A percentile compares a stretch with the other conserved stretches of the same genome.
phyloP scores from a whole-genome alignment of 1,284 basidiomycete genomes.

The Cryptococcus wingfieldii region DNA sequence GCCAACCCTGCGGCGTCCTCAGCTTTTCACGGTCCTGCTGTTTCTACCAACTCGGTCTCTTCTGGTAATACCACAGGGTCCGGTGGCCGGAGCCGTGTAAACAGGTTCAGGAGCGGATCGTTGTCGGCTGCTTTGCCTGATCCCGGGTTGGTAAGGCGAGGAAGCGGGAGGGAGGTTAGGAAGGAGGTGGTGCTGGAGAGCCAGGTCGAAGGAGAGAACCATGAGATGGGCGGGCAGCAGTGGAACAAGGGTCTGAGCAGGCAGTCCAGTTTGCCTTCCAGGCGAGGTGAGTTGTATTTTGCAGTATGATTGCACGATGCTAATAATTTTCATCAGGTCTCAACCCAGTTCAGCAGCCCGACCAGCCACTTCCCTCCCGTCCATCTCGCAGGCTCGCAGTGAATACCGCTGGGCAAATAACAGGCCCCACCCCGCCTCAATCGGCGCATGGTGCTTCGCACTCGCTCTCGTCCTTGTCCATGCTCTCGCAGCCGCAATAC shows the following conservation, averaged over 20 bases:
- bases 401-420: not conserved
- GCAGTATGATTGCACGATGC: not conserved
- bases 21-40: constrained; percentile 25
- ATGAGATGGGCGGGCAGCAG: constrained; percentile 15
- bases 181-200: constrained; percentile 25
- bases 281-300: constrained; percentile 32
- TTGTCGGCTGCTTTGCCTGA: constrained; percentile 6
- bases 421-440: constrained; percentile 14
- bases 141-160: constrained; percentile 22
- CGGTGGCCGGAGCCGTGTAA: not conserved
- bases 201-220: constrained; percentile 22
- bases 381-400: constrained; percentile 34
- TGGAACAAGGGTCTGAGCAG: constrained; percentile 39
- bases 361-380: constrained; percentile 24
- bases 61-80: not conserved
- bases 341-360: constrained; percentile 7
- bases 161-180: constrained; percentile 25
- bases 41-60: not conserved
- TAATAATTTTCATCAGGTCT: constrained; percentile 2
- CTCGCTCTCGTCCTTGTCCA: constrained; percentile 38
- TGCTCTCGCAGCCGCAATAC: constrained; percentile 20
- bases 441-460: constrained; percentile 29
- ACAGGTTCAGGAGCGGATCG: not conserved
- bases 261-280: constrained; percentile 41
- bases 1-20: constrained; percentile 22